phyloP scores from a whole-genome alignment of 78 protist genomes.

The Dictyostelium firmibasis region DNA sequence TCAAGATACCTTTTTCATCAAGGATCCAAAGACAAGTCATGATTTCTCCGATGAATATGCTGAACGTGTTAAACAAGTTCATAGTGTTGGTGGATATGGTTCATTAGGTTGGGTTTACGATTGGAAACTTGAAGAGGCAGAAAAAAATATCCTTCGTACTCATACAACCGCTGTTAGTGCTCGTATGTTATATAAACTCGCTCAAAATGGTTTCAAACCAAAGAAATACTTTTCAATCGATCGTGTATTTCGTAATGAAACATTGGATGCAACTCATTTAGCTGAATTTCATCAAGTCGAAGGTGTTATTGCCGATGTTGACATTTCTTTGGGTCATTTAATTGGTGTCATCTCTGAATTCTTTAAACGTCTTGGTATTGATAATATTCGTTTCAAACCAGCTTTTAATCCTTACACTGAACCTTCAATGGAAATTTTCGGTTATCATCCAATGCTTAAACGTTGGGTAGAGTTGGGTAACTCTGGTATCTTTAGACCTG shows the following conservation, averaged over 20 bases:
- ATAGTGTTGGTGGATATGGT: constrained; percentile 94
- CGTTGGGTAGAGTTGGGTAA: constrained; percentile 95
- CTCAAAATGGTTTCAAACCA: constrained; percentile 87
- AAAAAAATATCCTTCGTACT: constrained; percentile 97
- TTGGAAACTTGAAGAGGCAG: constrained; percentile 96
- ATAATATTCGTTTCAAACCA: constrained; percentile 95
- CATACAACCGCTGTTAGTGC: constrained; percentile 99
- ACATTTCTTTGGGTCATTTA: constrained; percentile 94
- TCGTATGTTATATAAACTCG: constrained; percentile 94
- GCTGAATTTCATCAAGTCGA: constrained; percentile 99
- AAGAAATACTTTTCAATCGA: constrained; percentile 98
- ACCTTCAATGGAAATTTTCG: constrained; percentile 99
- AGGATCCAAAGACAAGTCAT: constrained; percentile 63
- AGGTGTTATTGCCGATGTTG: constrained; percentile 95
- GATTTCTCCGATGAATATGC: constrained; percentile 93
- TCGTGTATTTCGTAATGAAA: constrained; percentile 99
- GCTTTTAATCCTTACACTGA: constrained; percentile 99
- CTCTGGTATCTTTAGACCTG: constrained; percentile 98
- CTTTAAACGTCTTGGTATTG: constrained; percentile 92
- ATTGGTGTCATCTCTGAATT: constrained; percentile 95
- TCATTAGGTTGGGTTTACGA: constrained; percentile 94
- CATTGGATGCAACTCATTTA: constrained; percentile 99
- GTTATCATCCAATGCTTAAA: constrained; percentile 85
- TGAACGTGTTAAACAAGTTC: constrained; percentile 91
- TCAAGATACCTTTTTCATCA: constrained; percentile 99